Conservation (phyloP, 495 filamentous ascomycete species). For the Penicillium samsonianum region DNA sequence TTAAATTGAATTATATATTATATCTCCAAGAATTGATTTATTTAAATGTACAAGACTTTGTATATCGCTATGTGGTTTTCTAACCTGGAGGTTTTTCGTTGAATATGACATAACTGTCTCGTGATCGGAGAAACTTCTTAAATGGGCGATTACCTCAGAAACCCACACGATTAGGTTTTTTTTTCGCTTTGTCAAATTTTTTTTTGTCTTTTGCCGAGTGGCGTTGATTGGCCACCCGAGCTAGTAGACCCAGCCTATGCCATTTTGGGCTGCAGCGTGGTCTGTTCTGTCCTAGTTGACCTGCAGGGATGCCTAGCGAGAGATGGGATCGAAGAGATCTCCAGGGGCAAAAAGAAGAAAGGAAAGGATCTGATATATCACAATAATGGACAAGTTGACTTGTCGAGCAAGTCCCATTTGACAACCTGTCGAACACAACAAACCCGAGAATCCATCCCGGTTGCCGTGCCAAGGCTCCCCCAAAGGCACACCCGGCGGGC, state of each 20-base stretch:
- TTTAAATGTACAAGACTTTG: background rate
- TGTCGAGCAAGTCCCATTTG: background rate
- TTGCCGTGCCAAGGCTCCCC: slow-evolving; percentile 1
- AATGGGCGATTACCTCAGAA: slow-evolving; percentile 8
- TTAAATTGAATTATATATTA: background rate
- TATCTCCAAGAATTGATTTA: background rate
- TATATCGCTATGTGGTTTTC: no score
- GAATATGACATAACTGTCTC: background rate
- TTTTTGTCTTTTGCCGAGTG: background rate
- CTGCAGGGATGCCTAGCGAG: slow-evolving; percentile 8
- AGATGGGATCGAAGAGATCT: slow-evolving; percentile 6
- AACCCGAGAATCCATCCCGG: background rate
- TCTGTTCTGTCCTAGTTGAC: background rate
- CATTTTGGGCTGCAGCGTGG: background rate
- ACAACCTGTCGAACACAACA: background rate
- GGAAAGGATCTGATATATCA: background rate
- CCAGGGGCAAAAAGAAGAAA: background rate
- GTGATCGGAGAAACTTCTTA: slow-evolving; percentile 1
- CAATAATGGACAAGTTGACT: background rate
- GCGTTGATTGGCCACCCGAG: background rate
- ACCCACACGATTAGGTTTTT: slow-evolving; percentile 6
- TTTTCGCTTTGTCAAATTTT: background rate
- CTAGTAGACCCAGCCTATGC: background rate
- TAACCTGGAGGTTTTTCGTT: no score
- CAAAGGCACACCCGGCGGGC: slow-evolving; percentile 3